Evolutionary conservation across 306 rosid species (phyloP).

Genomic region (Urtica urens): DNA sequence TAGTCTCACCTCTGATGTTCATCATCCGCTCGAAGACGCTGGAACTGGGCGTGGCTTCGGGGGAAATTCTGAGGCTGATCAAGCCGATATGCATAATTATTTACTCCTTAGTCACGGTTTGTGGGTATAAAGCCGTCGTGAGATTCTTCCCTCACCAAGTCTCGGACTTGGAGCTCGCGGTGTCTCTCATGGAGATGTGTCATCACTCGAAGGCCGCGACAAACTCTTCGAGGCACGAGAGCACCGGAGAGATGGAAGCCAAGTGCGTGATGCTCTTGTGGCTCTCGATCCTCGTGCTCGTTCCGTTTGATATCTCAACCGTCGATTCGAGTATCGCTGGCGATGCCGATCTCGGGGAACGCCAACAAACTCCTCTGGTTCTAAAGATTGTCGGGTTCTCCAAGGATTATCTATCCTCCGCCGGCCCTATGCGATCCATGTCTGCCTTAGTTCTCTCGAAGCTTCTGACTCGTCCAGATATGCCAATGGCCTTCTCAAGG

Average conservation of each 20-base stretch:
- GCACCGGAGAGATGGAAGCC: conserved; percentile 92
- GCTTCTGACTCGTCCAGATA: conserved; percentile 93
- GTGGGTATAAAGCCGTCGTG: conserved; percentile 82
- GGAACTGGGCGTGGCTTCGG: conserved; percentile 50
- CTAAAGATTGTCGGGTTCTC: conserved; percentile 69
- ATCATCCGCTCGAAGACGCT: conserved; percentile 56
- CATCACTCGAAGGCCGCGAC: conserved; percentile 43
- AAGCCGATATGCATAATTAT: conserved; percentile 75
- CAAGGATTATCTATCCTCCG: conserved; percentile 74
- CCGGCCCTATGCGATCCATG: conserved; percentile 84
- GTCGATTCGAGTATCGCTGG: conserved; percentile 71
- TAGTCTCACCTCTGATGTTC: conserved; percentile 72
- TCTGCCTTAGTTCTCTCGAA: conserved; percentile 77
- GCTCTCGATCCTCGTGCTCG: conserved; percentile 85
- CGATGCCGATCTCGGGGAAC: conserved; percentile 30
- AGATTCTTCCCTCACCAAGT: conserved; percentile 94
- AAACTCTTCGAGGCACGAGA: conserved; percentile 60
- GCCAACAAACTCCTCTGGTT: conserved; percentile 66
- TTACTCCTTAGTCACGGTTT: conserved; percentile 63
- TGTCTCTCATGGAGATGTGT: conserved; percentile 70
- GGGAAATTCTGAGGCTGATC: conserved; percentile 50
- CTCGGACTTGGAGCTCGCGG: conserved; percentile 91
- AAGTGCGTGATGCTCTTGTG: conserved; percentile 83
- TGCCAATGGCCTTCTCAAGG: conserved; percentile 86
- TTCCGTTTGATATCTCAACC: conserved; percentile 86